Base-by-base conservation (phyloP, 345 rosid species). In the Eucalyptus microcorys region DNA sequence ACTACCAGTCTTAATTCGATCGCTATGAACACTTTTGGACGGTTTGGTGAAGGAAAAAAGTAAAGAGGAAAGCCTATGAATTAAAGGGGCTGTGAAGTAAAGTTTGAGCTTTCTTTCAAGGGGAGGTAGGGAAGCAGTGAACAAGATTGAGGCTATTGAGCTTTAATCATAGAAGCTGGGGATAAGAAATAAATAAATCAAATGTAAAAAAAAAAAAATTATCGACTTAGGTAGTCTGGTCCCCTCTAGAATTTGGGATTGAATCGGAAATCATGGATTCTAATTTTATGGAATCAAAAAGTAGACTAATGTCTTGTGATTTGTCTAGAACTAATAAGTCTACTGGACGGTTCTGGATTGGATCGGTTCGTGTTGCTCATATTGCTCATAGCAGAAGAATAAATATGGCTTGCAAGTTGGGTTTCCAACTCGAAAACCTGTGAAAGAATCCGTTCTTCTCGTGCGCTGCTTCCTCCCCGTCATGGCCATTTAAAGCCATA, bases 191-290 rank as follows among this genome's bases (percentile, higher is more conserved):
- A 24, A 24, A 55, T 9, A 22, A 8, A 21, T 53, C 10, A 53
- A 53, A 50, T 50, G 3, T 50, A 1, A 64, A 48, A 12, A 1
- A 3, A 50, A 7, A 17, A 52, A 52, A 52, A 7, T 3, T 2
- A 19, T 52, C 1, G 2, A 52, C 4, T 19, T 52, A 19, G 24
- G 4, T 52, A 19, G 24, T 52, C 24, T 52, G 55, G 55, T 19
- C 0, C 8, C 55, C 2, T 19, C 55, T 52, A 3, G 55, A 52
- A 52, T 5, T 50, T 50, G 53, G 0, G 24, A 52, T 10, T 3
- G 24, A 1, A 52, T 7, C 0, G 21, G 3, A 15, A 50, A 50
- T 50, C 22, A 50, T 52, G 4, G 1, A 19, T 19, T 21, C 57
- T 52, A 52, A 52, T 0, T 21, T 52, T 52, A 52, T 52, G 10